Conservation (phyloP, 257 asterid genomes). For the Avicennia marina region DNA sequence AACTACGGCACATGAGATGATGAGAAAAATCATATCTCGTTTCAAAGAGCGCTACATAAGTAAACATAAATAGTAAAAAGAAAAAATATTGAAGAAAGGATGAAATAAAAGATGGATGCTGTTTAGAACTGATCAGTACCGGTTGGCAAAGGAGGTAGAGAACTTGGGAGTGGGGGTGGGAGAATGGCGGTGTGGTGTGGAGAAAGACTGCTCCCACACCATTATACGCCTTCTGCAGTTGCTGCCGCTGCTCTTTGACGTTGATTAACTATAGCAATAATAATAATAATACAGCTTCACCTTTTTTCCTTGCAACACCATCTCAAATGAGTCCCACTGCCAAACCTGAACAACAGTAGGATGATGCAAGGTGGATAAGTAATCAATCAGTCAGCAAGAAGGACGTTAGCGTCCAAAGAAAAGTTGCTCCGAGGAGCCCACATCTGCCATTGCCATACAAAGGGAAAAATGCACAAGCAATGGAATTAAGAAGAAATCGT, state of each 20-base stretch:
- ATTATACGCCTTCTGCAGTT: slow-evolving; percentile 9
- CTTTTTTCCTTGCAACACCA: slow-evolving; percentile 12
- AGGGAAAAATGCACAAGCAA: slow-evolving; percentile 16
- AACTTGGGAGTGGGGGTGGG: slow-evolving; percentile 37
- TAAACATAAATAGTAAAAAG: not conserved
- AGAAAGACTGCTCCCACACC: slow-evolving; percentile 32
- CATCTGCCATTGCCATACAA: slow-evolving; percentile 22
- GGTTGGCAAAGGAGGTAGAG: slow-evolving; percentile 44
- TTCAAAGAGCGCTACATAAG: not conserved
- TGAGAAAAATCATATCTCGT: too few species aligned
- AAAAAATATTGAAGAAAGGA: not conserved
- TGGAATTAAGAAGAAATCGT: too few species aligned
- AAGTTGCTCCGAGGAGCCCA: slow-evolving; percentile 21
- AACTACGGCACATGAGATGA: too few species aligned
- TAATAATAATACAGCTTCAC: not conserved
- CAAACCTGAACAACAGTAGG: slow-evolving; percentile 11
- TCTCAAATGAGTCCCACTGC: slow-evolving; percentile 3
- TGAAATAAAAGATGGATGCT: not conserved
- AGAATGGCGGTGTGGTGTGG: slow-evolving; percentile 9
- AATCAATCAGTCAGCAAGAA: slow-evolving; percentile 26
- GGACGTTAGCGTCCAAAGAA: slow-evolving; percentile 12
- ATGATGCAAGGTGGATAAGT: slow-evolving; percentile 18
- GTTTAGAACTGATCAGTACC: slow-evolving; percentile 25
- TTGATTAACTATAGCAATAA: not conserved
- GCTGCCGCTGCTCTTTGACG: not conserved